Percentiles rank a stretch among this genome's conserved stretches.
These are phyloP conservation scores for Sphaerosporella brunnea DNA, from an alignment of 495 filamentous ascomycete species.

Conservation along the genomic window DNA sequence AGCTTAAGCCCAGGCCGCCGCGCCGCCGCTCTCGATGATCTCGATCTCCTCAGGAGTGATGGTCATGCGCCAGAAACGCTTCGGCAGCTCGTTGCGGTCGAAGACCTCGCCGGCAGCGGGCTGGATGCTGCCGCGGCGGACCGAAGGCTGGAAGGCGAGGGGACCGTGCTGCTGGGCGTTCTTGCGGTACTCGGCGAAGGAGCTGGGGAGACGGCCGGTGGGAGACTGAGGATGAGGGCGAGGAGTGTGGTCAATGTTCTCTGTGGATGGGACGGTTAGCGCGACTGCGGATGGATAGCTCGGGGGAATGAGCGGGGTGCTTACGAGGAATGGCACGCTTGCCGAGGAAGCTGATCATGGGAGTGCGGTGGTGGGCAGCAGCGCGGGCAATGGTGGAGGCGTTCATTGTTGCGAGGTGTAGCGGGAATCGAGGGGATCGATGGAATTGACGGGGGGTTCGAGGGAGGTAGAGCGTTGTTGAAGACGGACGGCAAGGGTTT, in stretches of 20 bases:
- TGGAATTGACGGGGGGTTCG: no score
- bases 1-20: slow-evolving; percentile 27
- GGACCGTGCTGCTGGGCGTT: slow-evolving; percentile 91
- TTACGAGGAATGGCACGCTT: slow-evolving; percentile 67
- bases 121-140: slow-evolving; percentile 47
- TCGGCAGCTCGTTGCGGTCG: slow-evolving; percentile 73
- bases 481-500: no score
- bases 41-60: slow-evolving; percentile 77
- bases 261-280: slow-evolving; percentile 28
- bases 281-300: slow-evolving; percentile 3
- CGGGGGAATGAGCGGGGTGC: slow-evolving; percentile 25
- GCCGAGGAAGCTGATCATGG: slow-evolving; percentile 82
- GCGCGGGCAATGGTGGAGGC: slow-evolving; percentile 48
- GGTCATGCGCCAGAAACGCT: slow-evolving; percentile 56
- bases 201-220: slow-evolving; percentile 31
- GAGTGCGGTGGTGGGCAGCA: slow-evolving; percentile 45
- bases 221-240: slow-evolving; percentile 37
- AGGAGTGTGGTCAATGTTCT: slow-evolving; percentile 53
- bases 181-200: slow-evolving; percentile 79
- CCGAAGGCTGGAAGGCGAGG: slow-evolving; percentile 41
- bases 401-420: no score
- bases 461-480: no score
- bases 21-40: slow-evolving; percentile 81
- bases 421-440: no score
- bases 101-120: slow-evolving; percentile 62